phyloP scores from a whole-genome alignment of 352 stramenopile species.

The Blastocystis sp. region DNA sequence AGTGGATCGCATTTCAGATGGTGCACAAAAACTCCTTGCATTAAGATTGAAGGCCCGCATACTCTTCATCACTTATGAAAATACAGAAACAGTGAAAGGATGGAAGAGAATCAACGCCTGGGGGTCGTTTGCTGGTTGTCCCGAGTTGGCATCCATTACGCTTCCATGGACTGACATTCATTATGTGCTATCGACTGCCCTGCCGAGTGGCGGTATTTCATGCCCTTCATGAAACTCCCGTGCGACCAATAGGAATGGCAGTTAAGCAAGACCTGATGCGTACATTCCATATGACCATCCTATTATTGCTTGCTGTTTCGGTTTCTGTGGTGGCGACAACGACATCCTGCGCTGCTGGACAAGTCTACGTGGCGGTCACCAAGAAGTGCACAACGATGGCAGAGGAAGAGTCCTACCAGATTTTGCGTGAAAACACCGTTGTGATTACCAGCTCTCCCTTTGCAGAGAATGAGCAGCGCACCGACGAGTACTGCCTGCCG shows the following conservation, averaged over 20 bases:
- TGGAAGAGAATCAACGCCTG: no score
- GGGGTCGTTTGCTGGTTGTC: no score
- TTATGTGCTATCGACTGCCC: no score
- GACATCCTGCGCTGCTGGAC: not conserved
- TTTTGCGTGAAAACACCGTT: not conserved
- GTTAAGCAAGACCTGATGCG: not conserved
- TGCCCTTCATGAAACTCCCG: no score
- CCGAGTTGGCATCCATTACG: no score
- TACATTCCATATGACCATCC: not conserved
- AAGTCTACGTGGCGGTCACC: slow-evolving; percentile 38
- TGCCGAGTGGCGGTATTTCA: no score
- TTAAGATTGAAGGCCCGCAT: not conserved
- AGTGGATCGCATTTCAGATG: not conserved
- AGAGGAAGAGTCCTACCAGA: slow-evolving; percentile 2
- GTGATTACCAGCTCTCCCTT: not conserved
- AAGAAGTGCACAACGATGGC: slow-evolving; percentile 37
- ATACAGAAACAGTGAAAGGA: not conserved
- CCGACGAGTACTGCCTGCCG: not conserved
- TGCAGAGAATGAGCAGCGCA: not conserved
- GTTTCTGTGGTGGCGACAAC: not conserved
- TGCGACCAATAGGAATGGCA: not conserved
- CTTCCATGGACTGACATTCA: no score
- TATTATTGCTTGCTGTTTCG: not conserved
- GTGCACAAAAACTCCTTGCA: not conserved
- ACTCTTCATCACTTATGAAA: not conserved